phyloP scores from a whole-genome alignment of 352 stramenopile genomes.

The Phytophthora ramorum region DNA sequence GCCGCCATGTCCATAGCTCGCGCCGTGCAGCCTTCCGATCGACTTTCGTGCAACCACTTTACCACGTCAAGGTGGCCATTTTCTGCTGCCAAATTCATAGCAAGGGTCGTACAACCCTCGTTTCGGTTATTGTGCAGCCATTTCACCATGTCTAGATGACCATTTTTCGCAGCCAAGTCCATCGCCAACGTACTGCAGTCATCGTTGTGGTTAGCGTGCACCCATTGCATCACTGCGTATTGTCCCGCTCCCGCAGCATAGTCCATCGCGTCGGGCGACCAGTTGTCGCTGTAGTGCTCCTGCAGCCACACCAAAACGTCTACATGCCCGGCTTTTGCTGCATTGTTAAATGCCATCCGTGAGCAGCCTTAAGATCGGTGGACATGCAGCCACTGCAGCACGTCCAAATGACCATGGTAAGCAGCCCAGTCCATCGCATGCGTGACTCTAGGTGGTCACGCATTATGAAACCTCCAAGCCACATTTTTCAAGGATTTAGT shows the following conservation, averaged over 20 bases:
- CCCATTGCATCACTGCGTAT: no score
- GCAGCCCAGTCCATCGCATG: constrained; percentile 6
- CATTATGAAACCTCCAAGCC: background rate
- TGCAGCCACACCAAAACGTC: constrained; percentile 16
- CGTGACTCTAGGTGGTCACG: background rate
- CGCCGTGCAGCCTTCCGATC: constrained; percentile 14
- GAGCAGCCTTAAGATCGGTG: constrained; percentile 2
- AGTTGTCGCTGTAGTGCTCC: constrained; percentile 7
- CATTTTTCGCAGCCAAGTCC: constrained; percentile 21
- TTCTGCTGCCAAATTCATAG: constrained; percentile 27
- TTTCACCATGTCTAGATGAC: no score
- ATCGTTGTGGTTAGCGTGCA: no score
- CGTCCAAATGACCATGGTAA: background rate
- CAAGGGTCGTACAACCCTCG: no score
- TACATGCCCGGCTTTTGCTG: background rate
- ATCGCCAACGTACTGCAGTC: constrained; percentile 10
- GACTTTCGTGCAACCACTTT: constrained; percentile 19
- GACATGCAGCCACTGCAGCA: background rate
- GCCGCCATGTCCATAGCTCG: constrained; percentile 16
- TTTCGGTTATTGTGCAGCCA: no score
- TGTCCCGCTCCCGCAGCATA: no score
- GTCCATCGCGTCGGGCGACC: no score
- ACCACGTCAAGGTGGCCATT: no score
- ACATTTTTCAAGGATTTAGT: no score
- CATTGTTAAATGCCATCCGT: background rate